These are phyloP conservation scores for Wallacemonas rigidus DNA, from an alignment of 208 protist species.

Conservation along the genomic window DNA sequence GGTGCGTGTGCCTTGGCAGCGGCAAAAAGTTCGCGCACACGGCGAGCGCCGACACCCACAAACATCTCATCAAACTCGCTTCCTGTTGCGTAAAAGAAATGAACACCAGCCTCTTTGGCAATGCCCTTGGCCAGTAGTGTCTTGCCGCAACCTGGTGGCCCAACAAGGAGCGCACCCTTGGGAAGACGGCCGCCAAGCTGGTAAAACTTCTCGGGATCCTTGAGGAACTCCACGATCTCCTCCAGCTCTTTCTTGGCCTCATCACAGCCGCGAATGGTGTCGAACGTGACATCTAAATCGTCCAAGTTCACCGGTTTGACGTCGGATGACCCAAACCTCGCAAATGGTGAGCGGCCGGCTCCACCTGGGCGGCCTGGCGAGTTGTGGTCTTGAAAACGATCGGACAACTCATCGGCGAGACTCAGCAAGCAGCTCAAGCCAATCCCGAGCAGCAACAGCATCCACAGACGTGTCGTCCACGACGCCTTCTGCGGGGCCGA, in stretches of 20 bases:
- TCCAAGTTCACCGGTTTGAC: constrained; percentile 80
- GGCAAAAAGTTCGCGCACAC: constrained; percentile 95
- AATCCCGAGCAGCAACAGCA: constrained; percentile 77
- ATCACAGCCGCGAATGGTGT: constrained; percentile 87
- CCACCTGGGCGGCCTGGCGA: constrained; percentile 25
- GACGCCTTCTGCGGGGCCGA: constrained; percentile 67
- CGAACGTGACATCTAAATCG: constrained; percentile 84
- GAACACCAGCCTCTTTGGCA: constrained; percentile 93
- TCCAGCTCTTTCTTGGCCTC: constrained; percentile 93
- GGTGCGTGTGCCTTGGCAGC: constrained; percentile 93
- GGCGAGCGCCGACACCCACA: constrained; percentile 96
- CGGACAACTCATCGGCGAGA: constrained; percentile 48
- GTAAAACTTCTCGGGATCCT: constrained; percentile 94
- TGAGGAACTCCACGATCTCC: constrained; percentile 94
- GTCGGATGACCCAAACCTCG: constrained; percentile 56
- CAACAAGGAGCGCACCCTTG: constrained; percentile 96
- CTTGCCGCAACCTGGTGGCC: constrained; percentile 98
- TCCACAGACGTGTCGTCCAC: constrained; percentile 67
- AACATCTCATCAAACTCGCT: constrained; percentile 98
- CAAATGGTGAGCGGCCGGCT: constrained; percentile 24
- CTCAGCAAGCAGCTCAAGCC: constrained; percentile 63
- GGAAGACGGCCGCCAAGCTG: constrained; percentile 95
- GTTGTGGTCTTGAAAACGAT: constrained; percentile 35
- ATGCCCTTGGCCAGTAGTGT: constrained; percentile 93
- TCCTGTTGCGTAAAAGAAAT: constrained; percentile 95